Base-by-base conservation (phyloP, 768 basidiomycete species). In the Cantharellus cinnabarinus region DNA sequence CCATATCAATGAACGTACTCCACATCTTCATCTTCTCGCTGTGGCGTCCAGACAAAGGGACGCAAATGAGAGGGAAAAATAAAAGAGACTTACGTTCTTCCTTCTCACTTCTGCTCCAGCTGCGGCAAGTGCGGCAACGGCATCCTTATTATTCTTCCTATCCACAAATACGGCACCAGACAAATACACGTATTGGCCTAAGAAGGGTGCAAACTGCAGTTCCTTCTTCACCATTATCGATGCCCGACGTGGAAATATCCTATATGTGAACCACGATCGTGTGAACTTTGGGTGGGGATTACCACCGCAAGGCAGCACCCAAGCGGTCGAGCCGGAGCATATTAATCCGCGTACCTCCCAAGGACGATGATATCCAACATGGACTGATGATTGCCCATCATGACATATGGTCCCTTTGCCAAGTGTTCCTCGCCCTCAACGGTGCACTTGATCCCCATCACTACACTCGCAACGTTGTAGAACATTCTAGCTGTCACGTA, bases 171-270 rank as follows among this genome's bases (percentile, higher is more conserved):
- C 80, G 29, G 93, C 82, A 29, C 91, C 90, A 3, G 86, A 83
- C 68, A 91, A 75, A 42, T 76, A 74, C 88, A 98, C 84, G 73
- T 83, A 98, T 61, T 87, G 87, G 1, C 94, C 94, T 14, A 98
- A 76, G 20, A 79, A 60, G 1, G 95, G 95, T 0, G 79, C 74
- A 75, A 76, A 94, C 64, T 83, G 81, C 41, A 98, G 73, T 53
- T 89, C 85, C 65, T 83, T 82, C 76, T 99, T 99, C 20, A 91
- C 83, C 80, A 93, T 88, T 67, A 99, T 93, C 50, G 84, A 78
- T 3, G 88, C 77, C 62, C 78, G 77, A 64, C 77, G 77, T 7
- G 89, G 94, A 72, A 95, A 85, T 64, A 89, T 75, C 64, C 89
- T 86, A 64, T 3, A 63, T 41, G 50, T 5, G 5, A 3, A 60